Evolutionary conservation across 2,329 filamentous ascomycete species (phyloP), one percentile per base, ranked within the genome.

Genomic region (Beauveria medogensis): DNA sequence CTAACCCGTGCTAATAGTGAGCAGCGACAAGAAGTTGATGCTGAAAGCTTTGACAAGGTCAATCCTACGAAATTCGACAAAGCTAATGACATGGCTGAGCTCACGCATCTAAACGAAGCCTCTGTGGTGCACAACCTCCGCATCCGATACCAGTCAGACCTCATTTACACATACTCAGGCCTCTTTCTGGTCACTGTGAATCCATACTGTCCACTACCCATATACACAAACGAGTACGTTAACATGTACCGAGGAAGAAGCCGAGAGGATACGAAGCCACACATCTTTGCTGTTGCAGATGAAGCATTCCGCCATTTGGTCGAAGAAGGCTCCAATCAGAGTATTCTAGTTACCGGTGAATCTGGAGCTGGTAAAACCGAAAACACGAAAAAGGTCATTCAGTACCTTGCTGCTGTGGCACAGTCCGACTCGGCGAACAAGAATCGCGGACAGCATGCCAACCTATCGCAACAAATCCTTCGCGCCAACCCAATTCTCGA

Each of bases 1-100:
- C 20, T 28, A 24, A 4, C 53, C 28, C 24, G 16, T 55, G 28
- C 41, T 56, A 26, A 63, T 65, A 70, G 48, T 71, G 65, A 48
- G 46, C 66, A 94, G 86, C 91, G 96, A 85, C 88, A 91, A 67
- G 90, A 96, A 71, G 88, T 94, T 55, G 88, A 93, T 66, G 77
- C 84, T 56, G 92, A 97, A 68, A 89, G 86, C 68, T 92, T 97
- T 67, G 95, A 99, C 80, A 97, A 97, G 76, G 95, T 99, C 78
- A 99, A 99, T 75, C 94, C 94, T 52, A 93, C 93, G 70, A 99
- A 99, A 73, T 99, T 99, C 77, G 94, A 99, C 82, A 99, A 97
- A 76, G 93, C 93, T 65, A 92, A 95, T 77, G 95, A 99, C 74
- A 99, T 99, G 94, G 94, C 95, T 26, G 94, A 99, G 74, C 82